Evolutionary conservation across 108 stramenopile genomes (phyloP), one percentile per base, ranked within the genome.

Genomic region (Schizochytrium sp.): DNA sequence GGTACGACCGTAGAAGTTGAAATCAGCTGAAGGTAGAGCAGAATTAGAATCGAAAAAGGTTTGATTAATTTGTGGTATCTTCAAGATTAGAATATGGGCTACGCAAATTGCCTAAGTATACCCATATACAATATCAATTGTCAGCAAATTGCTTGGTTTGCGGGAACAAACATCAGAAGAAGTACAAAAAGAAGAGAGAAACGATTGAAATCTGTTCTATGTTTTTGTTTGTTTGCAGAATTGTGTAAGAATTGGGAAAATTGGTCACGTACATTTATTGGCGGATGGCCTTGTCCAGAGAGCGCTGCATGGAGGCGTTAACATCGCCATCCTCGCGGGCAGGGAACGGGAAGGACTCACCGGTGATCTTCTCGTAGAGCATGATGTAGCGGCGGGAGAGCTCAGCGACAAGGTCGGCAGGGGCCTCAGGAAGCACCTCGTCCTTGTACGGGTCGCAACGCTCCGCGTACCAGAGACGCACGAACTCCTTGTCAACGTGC

Each of bases 401-500:
- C 92, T 99, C 99, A 57, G 95, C 90, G 2, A 99, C 98, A 76
- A 99, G 93, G 50, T 97, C 97, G 58, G 93, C 92, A 3, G 99
- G 99, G 5, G 99, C 98, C 4, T 97, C 98, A 4, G 99, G 99
- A 41, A 99, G 87, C 3, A 91, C 93, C 10, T 64, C 88, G 89
- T 97, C 97, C 44, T 96, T 95, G 96, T 99, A 99, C 7, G 99
- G 99, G 94, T 99, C 99, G 92, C 99, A 99, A 89, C 96, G 92
- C 55, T 97, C 93, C 46, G 94, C 92, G 92, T 96, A 99, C 99
- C 99, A 99, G 58, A 97, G 92, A 41, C 99, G 92, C 87, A 99
- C 91, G 89, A 99, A 99, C 91, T 99, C 99, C 92, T 99, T 99
- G 90, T 99, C 99, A 87, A 99, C 97, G 90, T 98, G 98, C 88